Evolutionary conservation across 495 filamentous ascomycete genomes (phyloP).

Genomic region (Podospora conica): DNA sequence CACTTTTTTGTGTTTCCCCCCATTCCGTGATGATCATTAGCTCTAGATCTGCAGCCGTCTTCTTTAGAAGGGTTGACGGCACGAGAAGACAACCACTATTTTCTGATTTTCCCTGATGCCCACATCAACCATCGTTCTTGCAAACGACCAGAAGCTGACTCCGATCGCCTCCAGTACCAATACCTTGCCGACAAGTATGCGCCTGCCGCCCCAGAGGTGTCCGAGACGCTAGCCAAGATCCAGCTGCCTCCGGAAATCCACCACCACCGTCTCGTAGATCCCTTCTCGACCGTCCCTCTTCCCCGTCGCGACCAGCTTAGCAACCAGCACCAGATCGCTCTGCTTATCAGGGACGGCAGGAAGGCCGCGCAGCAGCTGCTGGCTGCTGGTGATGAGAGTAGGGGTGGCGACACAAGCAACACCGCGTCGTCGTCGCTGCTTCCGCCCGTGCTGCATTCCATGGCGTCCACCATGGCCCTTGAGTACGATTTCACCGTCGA

Average conservation of each 20-base stretch:
- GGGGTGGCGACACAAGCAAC: constrained; percentile 33
- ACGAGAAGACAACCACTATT: constrained; percentile 43
- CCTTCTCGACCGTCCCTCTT: constrained; percentile 44
- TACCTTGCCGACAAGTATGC: constrained; percentile 54
- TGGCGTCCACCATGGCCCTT: constrained; percentile 48
- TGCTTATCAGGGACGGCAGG: constrained; percentile 50
- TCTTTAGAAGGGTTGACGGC: constrained; percentile 29
- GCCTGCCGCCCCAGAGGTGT: constrained; percentile 44
- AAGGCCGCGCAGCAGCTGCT: constrained; percentile 42
- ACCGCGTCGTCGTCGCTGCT: constrained; percentile 35
- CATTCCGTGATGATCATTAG: constrained; percentile 56
- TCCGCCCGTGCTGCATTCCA: constrained; percentile 27
- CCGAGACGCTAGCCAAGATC: constrained; percentile 48
- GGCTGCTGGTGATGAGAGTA: constrained; percentile 31
- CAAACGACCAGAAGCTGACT: constrained; percentile 15
- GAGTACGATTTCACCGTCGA: constrained; percentile 62
- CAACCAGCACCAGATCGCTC: constrained; percentile 46
- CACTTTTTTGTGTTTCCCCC: constrained; percentile 8
- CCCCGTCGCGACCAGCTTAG: constrained; percentile 36
- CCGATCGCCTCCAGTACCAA: constrained; percentile 38
- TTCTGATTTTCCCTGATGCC: constrained; percentile 32
- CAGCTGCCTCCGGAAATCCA: constrained; percentile 49
- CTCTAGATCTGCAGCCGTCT: constrained; percentile 66
- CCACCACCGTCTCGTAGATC: constrained; percentile 32
- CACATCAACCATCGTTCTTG: constrained; percentile 10